Conservation (phyloP, 345 rosid species). For the Dipteronia dyeriana region DNA sequence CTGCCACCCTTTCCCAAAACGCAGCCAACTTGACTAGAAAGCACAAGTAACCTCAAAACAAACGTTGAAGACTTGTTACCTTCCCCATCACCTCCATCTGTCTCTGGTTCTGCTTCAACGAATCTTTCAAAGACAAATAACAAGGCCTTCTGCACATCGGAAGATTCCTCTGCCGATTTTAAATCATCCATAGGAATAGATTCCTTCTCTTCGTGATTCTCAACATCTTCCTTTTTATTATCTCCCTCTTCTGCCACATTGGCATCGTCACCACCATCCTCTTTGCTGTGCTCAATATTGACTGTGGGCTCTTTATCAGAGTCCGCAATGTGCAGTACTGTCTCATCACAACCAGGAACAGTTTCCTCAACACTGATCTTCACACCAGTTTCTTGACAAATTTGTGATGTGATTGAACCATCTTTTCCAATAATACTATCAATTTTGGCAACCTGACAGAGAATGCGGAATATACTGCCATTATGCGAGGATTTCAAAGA, state of each 20-base stretch:
- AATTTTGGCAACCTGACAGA: slow-evolving; percentile 47
- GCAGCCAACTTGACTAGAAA: slow-evolving; percentile 62
- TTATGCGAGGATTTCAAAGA: slow-evolving; percentile 26
- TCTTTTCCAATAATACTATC: slow-evolving; percentile 43
- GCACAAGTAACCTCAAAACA: slow-evolving; percentile 59
- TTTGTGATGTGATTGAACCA: slow-evolving; percentile 41
- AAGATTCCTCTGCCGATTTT: slow-evolving; percentile 34
- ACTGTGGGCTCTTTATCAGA: slow-evolving; percentile 33
- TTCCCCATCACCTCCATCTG: slow-evolving; percentile 38
- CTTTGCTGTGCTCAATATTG: slow-evolving; percentile 20
- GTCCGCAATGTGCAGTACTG: slow-evolving; percentile 44
- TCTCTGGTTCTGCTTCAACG: slow-evolving; percentile 39
- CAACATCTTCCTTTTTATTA: slow-evolving; percentile 25
- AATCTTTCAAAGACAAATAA: slow-evolving; percentile 59
- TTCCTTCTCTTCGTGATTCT: slow-evolving; percentile 32
- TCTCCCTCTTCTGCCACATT: slow-evolving; percentile 24
- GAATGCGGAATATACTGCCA: slow-evolving; percentile 39
- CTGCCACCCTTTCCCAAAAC: slow-evolving; percentile 71
- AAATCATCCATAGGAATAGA: slow-evolving; percentile 33
- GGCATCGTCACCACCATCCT: slow-evolving; percentile 24
- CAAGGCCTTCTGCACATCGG: slow-evolving; percentile 56
- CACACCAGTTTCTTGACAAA: slow-evolving; percentile 51
- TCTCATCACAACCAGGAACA: slow-evolving; percentile 59
- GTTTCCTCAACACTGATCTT: slow-evolving; percentile 55
- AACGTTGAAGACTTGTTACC: slow-evolving; percentile 31